Percentiles rank a stretch among this genome's conserved stretches.
Conservation (phyloP, 140 eudicot genomes). For the Erigeron philadelphicus region DNA sequence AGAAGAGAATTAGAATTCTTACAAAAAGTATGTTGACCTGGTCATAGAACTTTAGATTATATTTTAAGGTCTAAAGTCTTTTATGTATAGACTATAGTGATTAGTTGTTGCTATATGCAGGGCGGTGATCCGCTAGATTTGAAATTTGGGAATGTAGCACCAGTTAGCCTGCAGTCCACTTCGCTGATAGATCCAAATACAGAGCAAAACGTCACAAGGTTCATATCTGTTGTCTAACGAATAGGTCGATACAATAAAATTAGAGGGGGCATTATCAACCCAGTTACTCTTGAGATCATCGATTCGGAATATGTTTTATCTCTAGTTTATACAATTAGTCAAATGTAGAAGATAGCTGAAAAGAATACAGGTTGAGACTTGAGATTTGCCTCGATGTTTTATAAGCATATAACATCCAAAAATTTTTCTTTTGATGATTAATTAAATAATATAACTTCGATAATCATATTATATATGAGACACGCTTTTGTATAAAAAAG, state of each 20-base stretch:
- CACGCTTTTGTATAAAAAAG: background rate
- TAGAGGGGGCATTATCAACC: conserved; percentile 14
- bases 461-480: background rate
- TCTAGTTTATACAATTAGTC: background rate
- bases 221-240: conserved; percentile 6
- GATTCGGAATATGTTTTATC: background rate
- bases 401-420: background rate
- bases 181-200: conserved; percentile 63
- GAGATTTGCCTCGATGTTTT: background rate
- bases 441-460: background rate
- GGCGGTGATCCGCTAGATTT: conserved; percentile 94
- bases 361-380: background rate
- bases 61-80: conserved; percentile 7
- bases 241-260: background rate
- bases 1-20: conserved; percentile 89
- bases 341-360: background rate
- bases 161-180: conserved; percentile 86
- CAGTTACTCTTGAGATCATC: background rate
- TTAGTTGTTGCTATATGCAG: conserved; percentile 37
- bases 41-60: conserved; percentile 8
- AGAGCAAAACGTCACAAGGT: conserved; percentile 73
- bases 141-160: conserved; percentile 47
- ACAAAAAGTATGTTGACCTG: conserved; percentile 54
- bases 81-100: conserved; percentile 12
- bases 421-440: background rate